Evolutionary conservation across 257 asterid species (phyloP).

Genomic region (Orobanche coerulescens): DNA sequence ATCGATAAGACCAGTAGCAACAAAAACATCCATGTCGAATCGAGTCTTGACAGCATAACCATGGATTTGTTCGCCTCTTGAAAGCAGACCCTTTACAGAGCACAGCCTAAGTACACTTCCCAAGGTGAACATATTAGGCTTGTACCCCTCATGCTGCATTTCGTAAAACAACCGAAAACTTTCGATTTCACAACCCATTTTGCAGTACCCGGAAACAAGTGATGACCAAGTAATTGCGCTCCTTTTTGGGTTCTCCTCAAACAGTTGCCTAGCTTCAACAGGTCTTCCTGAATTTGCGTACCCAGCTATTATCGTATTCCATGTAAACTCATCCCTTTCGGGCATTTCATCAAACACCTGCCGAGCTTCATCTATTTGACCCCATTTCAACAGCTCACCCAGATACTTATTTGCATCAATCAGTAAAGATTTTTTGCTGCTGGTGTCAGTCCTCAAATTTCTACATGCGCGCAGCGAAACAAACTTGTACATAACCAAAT

Average conservation of each 20-base stretch:
- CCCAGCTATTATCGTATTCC: constrained; percentile 66
- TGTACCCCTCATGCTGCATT: constrained; percentile 51
- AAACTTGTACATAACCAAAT: constrained; percentile 25
- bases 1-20: constrained; percentile 71
- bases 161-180: constrained; percentile 48
- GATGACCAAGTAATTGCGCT: constrained; percentile 70
- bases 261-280: constrained; percentile 49
- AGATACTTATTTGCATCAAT: constrained; percentile 33
- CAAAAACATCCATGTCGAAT: constrained; percentile 49
- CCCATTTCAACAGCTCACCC: constrained; percentile 26
- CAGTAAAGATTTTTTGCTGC: constrained; percentile 17
- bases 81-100: constrained; percentile 48
- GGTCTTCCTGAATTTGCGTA: constrained; percentile 56
- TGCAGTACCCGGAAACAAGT: constrained; percentile 76
- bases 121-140: constrained; percentile 54
- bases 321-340: constrained; percentile 53
- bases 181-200: constrained; percentile 48
- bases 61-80: constrained; percentile 56
- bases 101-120: constrained; percentile 71
- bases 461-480: constrained; percentile 13
- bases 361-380: constrained; percentile 53
- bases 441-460: constrained; percentile 13
- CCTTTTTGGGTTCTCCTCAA: constrained; percentile 39
- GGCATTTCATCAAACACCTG: constrained; percentile 64
- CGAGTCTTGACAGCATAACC: constrained; percentile 48